Percentiles rank a stretch among this genome's conserved stretches.
Evolutionary conservation across 2,329 filamentous ascomycete species (phyloP).

Genomic region (Pseudogymnoascus sp.): DNA sequence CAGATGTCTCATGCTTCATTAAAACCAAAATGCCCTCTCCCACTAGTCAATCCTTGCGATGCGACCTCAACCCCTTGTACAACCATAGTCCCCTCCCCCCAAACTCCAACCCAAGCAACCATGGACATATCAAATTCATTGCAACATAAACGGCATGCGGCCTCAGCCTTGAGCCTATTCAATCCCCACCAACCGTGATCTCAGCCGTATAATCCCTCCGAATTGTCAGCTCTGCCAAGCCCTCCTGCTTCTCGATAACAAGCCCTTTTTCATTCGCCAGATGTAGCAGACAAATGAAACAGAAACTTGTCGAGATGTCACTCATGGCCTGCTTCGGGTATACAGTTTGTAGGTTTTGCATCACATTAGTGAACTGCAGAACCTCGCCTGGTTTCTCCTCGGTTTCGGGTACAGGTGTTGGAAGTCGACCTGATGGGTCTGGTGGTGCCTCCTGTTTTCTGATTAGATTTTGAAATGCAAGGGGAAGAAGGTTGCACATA

Average conservation of each 20-base stretch:
- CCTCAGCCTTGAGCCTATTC: neutral
- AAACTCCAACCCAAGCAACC: neutral
- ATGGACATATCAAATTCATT: slow-evolving; percentile 1
- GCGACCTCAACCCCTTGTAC: neutral
- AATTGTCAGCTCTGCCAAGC: slow-evolving; percentile 51
- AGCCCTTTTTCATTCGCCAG: slow-evolving; percentile 70
- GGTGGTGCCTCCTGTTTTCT: slow-evolving; percentile 17
- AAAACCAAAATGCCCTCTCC: neutral
- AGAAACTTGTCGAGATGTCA: slow-evolving; percentile 87
- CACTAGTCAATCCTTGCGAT: neutral
- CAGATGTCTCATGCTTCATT: slow-evolving; percentile 5
- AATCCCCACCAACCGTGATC: slow-evolving; percentile 31
- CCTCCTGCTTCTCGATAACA: slow-evolving; percentile 44
- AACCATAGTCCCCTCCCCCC: neutral
- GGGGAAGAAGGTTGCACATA: slow-evolving; percentile 28
- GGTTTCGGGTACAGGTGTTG: slow-evolving; percentile 31
- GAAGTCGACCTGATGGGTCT: slow-evolving; percentile 23
- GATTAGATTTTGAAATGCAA: slow-evolving; percentile 12
- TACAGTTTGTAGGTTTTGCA: slow-evolving; percentile 78
- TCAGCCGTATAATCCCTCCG: slow-evolving; percentile 54
- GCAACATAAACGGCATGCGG: neutral
- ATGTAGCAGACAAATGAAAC: slow-evolving; percentile 79
- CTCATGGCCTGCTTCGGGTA: slow-evolving; percentile 81
- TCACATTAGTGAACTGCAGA: slow-evolving; percentile 82
- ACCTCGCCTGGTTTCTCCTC: slow-evolving; percentile 37